Evolutionary conservation across 2,329 filamentous ascomycete genomes (phyloP), one percentile per base, ranked within the genome.

Genomic region (Epichloe amarillans): DNA sequence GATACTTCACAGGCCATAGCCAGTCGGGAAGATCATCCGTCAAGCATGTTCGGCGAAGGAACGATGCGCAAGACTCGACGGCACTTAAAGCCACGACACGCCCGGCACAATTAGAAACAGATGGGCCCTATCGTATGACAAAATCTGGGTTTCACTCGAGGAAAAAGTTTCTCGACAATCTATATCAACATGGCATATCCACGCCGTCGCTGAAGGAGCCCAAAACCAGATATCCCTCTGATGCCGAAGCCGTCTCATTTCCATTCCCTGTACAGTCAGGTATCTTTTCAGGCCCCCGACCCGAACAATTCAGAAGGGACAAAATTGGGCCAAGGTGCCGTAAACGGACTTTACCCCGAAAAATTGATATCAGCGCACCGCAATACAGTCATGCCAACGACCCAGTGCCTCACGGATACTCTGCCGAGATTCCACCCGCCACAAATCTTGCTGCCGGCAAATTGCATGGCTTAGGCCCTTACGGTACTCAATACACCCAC

Each of bases 401-500:
- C 50, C 77, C 77, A 6, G 57, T 80, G 52, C 63, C 54, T 1
- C 37, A 49, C 1, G 48, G 53, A 45, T 53, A 54, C 35, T 23
- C 44, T 2, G 47, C 55, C 14, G 44, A 49, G 1, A 41, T 50
- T 5, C 57, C 57, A 21, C 30, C 50, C 3, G 41, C 46, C 43
- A 53, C 52, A 12, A 39, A 59, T 21, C 33, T 42, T 33, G 57
- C 62, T 7, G 55, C 56, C 3, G 56, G 54, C 43, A 69, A 61
- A 43, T 56, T 83, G n/a, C 56, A 61, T 11, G 78, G 79, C 1
- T 64, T 84, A 7, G 78, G 75, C 0, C 76, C 78, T 0, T 82
- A 79, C 59, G 80, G 80, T 1, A 79, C 76, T 1, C 70, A 72
- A 23, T 84, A 83, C 59, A 76, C 79, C 0, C 72, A 76, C 36